Conservation (phyloP, 129 eudicot species). For the Flaveria brownii region DNA sequence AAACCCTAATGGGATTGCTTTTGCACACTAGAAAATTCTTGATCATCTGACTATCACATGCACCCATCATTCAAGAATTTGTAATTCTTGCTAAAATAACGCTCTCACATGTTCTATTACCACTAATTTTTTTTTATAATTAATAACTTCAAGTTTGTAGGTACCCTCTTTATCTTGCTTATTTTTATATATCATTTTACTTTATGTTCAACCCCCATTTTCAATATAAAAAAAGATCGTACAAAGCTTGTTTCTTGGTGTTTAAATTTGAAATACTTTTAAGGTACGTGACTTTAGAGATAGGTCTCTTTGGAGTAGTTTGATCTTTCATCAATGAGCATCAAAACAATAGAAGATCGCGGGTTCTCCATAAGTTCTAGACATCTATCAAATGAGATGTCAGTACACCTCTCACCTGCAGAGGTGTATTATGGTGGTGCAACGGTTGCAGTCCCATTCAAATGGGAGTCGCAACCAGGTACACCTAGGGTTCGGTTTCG, state of each 20-base stretch:
- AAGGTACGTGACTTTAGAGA: conserved; percentile 21
- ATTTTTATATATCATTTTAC: conserved; percentile 20
- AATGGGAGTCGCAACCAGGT: conserved; percentile 71
- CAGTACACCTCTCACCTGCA: conserved; percentile 23
- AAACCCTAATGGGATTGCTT: conserved; percentile 17
- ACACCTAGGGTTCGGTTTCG: conserved; percentile 46
- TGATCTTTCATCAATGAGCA: conserved; percentile 33
- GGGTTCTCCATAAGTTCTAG: conserved; percentile 23
- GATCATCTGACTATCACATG: conserved; percentile 37
- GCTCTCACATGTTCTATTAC: conserved; percentile 42
- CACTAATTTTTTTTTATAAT: conserved; percentile 22
- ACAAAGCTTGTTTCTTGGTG: conserved; percentile 31
- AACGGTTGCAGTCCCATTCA: conserved; percentile 50
- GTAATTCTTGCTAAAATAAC: conserved; percentile 32
- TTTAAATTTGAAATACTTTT: conserved; percentile 26
- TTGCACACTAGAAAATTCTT: conserved; percentile 39
- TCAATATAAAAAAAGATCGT: conserved; percentile 18
- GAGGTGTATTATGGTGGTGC: conserved; percentile 54
- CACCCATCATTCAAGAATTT: conserved; percentile 26
- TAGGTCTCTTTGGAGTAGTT: conserved; percentile 21
- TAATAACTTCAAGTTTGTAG: conserved; percentile 27
- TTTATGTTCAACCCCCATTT: conserved; percentile 23
- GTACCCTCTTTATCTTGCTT: conserved; percentile 28
- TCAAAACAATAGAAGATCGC: conserved; percentile 30
- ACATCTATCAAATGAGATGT: conserved; percentile 30